phyloP scores from a whole-genome alignment of 805 yeast genomes.

The Wickerhamiella shivajii region DNA sequence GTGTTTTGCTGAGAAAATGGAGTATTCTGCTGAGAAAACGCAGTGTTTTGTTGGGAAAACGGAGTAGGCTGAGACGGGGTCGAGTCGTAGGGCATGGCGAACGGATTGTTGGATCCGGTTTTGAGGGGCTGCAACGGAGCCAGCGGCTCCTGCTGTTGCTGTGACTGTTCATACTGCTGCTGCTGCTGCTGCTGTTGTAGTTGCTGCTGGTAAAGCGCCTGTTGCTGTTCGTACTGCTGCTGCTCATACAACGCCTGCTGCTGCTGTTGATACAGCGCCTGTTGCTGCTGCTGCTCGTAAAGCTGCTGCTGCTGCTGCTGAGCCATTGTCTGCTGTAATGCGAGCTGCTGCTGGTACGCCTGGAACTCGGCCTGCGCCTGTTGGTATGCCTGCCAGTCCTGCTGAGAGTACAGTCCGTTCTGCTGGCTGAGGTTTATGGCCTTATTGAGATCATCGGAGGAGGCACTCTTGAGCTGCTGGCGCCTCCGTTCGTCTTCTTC shows the following conservation, averaged over 20 bases:
- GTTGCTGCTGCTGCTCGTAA: conserved; percentile 19
- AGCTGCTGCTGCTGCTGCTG: conserved; percentile 15
- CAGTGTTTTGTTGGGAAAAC: too few species aligned
- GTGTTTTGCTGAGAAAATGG: too few species aligned
- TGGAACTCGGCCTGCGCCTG: conserved; percentile 16
- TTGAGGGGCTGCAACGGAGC: conserved; percentile 38
- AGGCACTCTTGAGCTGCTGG: conserved; percentile 26
- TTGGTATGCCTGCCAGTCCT: conserved; percentile 20
- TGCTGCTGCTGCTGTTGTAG: conserved; percentile 10
- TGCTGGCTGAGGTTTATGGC: conserved; percentile 59
- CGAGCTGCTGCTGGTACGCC: conserved; percentile 19
- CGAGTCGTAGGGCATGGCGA: conserved; percentile 39
- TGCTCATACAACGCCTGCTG: conserved; percentile 10
- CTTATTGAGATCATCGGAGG: conserved; percentile 48
- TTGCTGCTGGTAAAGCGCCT: conserved; percentile 18
- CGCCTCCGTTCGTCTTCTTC: conserved; percentile 58
- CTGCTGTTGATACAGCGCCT: conserved; percentile 18
- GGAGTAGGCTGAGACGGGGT: too few species aligned
- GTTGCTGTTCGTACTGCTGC: conserved; percentile 20
- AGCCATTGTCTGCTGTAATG: conserved; percentile 8
- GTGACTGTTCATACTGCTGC: conserved; percentile 20
- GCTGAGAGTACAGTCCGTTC: conserved; percentile 36
- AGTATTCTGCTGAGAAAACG: too few species aligned
- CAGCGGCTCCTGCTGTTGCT: conserved; percentile 20
- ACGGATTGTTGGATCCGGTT: conserved; percentile 70